Base-by-base conservation (phyloP, 257 asterid species). In the Scutellaria galericulata region DNA sequence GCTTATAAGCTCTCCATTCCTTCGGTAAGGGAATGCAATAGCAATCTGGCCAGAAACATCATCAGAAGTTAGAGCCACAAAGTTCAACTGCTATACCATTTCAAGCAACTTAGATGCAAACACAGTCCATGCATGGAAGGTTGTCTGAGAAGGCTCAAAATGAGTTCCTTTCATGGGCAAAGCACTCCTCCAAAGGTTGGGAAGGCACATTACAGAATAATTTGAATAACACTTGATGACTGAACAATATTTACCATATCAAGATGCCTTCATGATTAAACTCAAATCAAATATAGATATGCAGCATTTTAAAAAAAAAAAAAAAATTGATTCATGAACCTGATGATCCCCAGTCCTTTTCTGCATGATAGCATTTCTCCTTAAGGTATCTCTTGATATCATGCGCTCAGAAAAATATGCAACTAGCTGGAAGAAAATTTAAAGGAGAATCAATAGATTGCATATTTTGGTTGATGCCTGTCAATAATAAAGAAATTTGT, bases 351-450 rank as follows among this genome's bases (percentile, higher is more conserved):
- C 85, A 0, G 45, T 53, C 83, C 84, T 83, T 85, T 75, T 83
- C 89, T 89, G 96, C 98, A 94, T 88, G 65, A 94, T 96, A 48
- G 73, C 84, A 83, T 94, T 94, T 82, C 98, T 86, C 53, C 73
- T 81, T 72, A 94, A 74, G 63, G 98, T 94, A 83, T 94, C 97
- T 74, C 77, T 84, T 9, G 97, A 88, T 83, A 94, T 89, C 95
- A 94, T 83, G 83, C 98, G 86, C 85, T 84, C 93, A 65, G 95
- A 80, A 75, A 94, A 94, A 80, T 86, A 91, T 41, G 78, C 70
- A 79, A 88, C 83, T 70, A 94, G 81, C 98, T 93, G 84, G 60
- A 77, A 66, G 62, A 79, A 41, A 50, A 61, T 63, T 53, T 31
- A 59, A 64, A 73, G 70, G 42, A 37, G 41, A 64, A 68, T 64